phyloP scores from a whole-genome alignment of 495 filamentous ascomycete species.

The Penicilliopsis zonata region DNA sequence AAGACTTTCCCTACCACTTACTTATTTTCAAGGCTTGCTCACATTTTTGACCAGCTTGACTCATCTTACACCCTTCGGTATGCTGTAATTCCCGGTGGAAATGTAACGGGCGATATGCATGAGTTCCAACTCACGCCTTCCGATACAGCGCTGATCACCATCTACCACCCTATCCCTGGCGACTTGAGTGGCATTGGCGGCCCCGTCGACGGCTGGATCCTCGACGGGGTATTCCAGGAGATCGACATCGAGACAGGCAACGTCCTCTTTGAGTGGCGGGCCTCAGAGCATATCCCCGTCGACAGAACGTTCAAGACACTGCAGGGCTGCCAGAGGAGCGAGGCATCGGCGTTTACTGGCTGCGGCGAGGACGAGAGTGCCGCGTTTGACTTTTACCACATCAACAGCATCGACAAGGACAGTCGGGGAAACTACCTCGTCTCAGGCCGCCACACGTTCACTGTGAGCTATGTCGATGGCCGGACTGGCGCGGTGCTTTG shows the following conservation, averaged over 20 bases:
- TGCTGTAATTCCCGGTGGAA: too few relatives aligned
- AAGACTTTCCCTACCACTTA: too few relatives aligned
- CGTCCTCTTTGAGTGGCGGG: conserved; percentile 30
- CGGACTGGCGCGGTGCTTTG: conserved; percentile 41
- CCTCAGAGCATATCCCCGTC: conserved; percentile 15
- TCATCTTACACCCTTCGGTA: too few relatives aligned
- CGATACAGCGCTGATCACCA: conserved; percentile 38
- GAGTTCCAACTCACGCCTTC: conserved; percentile 33
- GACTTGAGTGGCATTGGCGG: conserved; percentile 35
- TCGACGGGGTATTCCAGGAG: conserved; percentile 32
- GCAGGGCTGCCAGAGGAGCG: conserved; percentile 8
- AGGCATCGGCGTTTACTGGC: too few relatives aligned
- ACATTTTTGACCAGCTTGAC: too few relatives aligned
- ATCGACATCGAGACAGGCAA: conserved; percentile 29
- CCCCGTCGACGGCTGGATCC: conserved; percentile 29
- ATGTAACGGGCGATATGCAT: conserved; percentile 26
- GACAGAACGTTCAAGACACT: conserved; percentile 12
- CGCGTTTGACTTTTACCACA: conserved; percentile 41
- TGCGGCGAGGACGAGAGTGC: too few relatives aligned
- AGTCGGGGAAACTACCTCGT: conserved; percentile 39
- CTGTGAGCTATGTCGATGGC: conserved; percentile 31
- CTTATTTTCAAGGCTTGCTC: background rate
- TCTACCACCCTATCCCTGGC: conserved; percentile 33
- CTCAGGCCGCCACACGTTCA: conserved; percentile 39
- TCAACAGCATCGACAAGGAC: conserved; percentile 47